Base-by-base conservation (phyloP, 371 early-diverging fungal species). In the Paramicrosporidium saccamoebae region DNA sequence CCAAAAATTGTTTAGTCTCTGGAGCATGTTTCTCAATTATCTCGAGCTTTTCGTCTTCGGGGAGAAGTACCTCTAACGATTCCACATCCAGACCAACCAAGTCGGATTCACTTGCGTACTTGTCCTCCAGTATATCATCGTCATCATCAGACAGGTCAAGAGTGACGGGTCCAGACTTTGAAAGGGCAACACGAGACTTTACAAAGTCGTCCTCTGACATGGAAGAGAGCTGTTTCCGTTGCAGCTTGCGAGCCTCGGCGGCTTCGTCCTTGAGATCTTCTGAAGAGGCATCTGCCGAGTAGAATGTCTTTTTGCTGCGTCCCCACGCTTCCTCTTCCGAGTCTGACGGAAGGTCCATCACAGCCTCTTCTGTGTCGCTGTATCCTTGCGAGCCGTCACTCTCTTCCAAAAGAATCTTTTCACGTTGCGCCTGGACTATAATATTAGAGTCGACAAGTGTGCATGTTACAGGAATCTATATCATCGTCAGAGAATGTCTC, bases 121-220 rank as follows among this genome's bases (percentile, higher is more conserved):
- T 28, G 5, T 26, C 31, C 14, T 29, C 26, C 10, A 30, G 19
- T 8, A 14, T 35, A 21, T 35, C 48, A 8, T 22, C 22, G 7
- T 22, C 28, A 20, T 21, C 19, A 14, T 10, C 41, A 19, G 24
- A 26, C 1, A 33, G 13, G 4, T 23, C 27, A 10, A 30, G 30
- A 27, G 31, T 30, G 27, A 35, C 35, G 25, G 33, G 33, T 5
- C 33, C 29, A 12, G 10, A 15, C 17, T n/a, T 23, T 20, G 10
- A 22, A 22, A 5, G 35, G 18, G 8, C 23, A n/a, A n/a, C n/a
- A n/a, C n/a, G n/a, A n/a, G n/a, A n/a, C 41, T 32, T 29, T 48
- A 82, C 44, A 35, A 79, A 84, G 50, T 88, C 86, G 15, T 57
- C 65, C 40, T 81, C 86, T 16, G 60, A 51, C 55, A 82, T 58